A percentile compares a stretch with the other conserved stretches of the same genome.
Conservation (phyloP, 2,329 filamentous ascomycete genomes). For the Diplodia scrobiculata region DNA sequence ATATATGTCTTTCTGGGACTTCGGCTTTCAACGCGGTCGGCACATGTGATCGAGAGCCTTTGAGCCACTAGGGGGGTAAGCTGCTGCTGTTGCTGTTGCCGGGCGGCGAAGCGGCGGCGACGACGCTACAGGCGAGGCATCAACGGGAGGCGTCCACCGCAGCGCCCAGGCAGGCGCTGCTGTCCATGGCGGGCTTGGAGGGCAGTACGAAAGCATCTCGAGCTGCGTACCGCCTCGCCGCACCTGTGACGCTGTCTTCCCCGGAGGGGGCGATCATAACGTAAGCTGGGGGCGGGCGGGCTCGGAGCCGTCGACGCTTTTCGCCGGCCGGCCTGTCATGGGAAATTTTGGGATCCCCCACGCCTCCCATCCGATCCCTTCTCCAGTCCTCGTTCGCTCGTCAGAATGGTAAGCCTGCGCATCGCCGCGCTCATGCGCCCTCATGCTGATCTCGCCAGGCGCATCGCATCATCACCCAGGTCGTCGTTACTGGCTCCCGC, state of each 20-base stretch:
- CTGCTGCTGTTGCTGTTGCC: neutral
- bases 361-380: constrained; percentile 10
- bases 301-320: constrained; percentile 20
- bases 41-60: constrained; percentile 23
- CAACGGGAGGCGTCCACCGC: neutral
- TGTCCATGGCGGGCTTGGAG: neutral
- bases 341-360: constrained; percentile 29
- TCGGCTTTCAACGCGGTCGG: constrained; percentile 20
- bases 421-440: neutral
- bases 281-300: neutral
- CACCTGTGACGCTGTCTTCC: neutral
- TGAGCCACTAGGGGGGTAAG: neutral
- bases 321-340: constrained; percentile 23
- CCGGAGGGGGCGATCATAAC: constrained; percentile 1
- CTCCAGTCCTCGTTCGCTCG: neutral
- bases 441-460: constrained; percentile 60
- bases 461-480: constrained; percentile 90
- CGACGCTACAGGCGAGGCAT: constrained; percentile 5
- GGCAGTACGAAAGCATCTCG: neutral
- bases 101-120: neutral
- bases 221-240: neutral
- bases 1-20: constrained; percentile 14
- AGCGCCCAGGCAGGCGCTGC: neutral
- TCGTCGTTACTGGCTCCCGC: constrained; percentile 84
- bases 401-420: constrained; percentile 4